These are phyloP conservation scores for Puccinia triticina DNA, from an alignment of 1,284 basidiomycete genomes.

Conservation along the genomic window DNA sequence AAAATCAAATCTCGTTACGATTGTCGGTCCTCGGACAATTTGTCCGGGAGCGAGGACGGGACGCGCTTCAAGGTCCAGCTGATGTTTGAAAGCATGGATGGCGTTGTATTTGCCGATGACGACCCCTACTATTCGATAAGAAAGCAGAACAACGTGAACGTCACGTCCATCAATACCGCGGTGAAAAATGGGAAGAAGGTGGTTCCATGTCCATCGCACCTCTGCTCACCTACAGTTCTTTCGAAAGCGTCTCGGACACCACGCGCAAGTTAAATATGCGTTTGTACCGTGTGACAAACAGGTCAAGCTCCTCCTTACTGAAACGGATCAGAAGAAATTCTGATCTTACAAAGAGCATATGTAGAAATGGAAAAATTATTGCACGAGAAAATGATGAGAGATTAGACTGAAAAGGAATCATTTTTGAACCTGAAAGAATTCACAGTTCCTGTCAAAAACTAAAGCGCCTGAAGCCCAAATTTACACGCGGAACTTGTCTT, in stretches of 20 bases:
- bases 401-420: too few relatives aligned
- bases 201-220: too few relatives aligned
- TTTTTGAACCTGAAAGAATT: too few relatives aligned
- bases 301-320: too few relatives aligned
- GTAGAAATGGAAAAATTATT: too few relatives aligned
- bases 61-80: not conserved
- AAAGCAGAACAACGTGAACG: not conserved
- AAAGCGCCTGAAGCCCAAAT: too few relatives aligned
- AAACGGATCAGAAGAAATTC: too few relatives aligned
- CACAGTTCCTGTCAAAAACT: too few relatives aligned
- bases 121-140: constrained; percentile 8
- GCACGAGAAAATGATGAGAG: too few relatives aligned
- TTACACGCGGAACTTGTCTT: too few relatives aligned
- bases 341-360: too few relatives aligned
- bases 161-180: not conserved
- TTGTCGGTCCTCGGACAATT: not conserved
- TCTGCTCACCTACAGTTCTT: not conserved
- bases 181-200: not conserved
- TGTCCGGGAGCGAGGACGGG: too few relatives aligned
- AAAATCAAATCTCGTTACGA: not conserved
- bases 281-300: not conserved
- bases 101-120: not conserved
- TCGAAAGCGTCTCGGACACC: not conserved
- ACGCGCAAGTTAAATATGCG: not conserved
- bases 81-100: not conserved